Percentiles rank a stretch among this genome's conserved stretches.
These are phyloP conservation scores for Pythium utonaiense DNA, from an alignment of 352 stramenopile genomes.

Conservation along the genomic window DNA sequence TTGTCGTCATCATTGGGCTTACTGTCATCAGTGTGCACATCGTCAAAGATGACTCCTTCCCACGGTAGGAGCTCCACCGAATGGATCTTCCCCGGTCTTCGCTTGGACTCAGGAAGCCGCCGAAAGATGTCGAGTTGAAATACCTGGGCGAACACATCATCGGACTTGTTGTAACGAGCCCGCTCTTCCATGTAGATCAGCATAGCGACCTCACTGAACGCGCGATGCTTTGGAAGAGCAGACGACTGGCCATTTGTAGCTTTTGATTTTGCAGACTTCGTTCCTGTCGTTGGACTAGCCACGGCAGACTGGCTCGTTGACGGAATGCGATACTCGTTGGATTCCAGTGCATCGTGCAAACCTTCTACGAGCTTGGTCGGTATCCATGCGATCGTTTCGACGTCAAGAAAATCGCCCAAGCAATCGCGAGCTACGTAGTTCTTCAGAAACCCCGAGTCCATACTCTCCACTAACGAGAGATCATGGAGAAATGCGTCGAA, in stretches of 20 bases:
- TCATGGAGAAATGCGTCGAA: slow-evolving; percentile 43
- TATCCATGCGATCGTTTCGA: slow-evolving; percentile 62
- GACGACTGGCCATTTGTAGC: neutral
- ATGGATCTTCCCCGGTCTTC: slow-evolving; percentile 1
- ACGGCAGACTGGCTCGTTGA: neutral
- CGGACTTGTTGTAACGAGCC: slow-evolving; percentile 13
- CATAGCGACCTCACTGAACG: slow-evolving; percentile 36
- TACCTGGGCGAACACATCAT: slow-evolving; percentile 51
- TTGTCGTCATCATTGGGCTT: slow-evolving; percentile 15
- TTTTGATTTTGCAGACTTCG: neutral
- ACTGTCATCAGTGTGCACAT: slow-evolving; percentile 7
- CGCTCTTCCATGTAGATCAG: slow-evolving; percentile 45
- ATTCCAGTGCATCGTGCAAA: slow-evolving; percentile 34
- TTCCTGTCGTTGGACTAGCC: neutral
- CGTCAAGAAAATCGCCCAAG: slow-evolving; percentile 50
- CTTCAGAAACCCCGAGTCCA: slow-evolving; percentile 42
- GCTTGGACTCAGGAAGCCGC: slow-evolving; percentile 26
- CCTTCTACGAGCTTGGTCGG: slow-evolving; percentile 36
- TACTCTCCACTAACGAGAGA: slow-evolving; percentile 43
- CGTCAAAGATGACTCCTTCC: slow-evolving; percentile 37
- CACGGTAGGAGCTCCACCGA: slow-evolving; percentile 25
- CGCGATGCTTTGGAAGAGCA: slow-evolving; percentile 7
- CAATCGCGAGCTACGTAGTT: slow-evolving; percentile 34
- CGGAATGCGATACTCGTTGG: slow-evolving; percentile 37
- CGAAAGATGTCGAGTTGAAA: slow-evolving; percentile 45